phyloP scores from a whole-genome alignment of 805 yeast genomes.

The Nakazawaea sp. region DNA sequence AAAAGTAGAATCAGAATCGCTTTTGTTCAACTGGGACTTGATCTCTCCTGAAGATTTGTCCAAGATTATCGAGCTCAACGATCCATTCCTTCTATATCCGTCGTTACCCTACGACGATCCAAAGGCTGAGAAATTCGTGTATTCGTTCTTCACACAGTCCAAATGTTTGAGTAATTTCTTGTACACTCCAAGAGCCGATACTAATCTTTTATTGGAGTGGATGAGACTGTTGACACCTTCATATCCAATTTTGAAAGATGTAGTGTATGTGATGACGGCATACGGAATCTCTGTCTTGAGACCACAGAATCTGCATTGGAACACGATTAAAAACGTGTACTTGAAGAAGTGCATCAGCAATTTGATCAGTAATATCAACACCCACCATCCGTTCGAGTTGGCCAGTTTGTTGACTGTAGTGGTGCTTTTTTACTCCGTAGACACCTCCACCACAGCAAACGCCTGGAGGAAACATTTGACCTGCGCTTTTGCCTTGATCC shows the following conservation, averaged over 20 bases:
- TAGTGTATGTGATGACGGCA: constrained; percentile 7
- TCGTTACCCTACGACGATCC: constrained; percentile 9
- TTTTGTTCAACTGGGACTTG: constrained; percentile 7
- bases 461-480: constrained; percentile 11
- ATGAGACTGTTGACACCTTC: constrained; percentile 7
- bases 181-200: constrained; percentile 1
- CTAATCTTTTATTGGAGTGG: constrained; percentile 6
- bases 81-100: constrained; percentile 6
- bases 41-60: constrained; percentile 8
- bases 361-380: constrained; percentile 7
- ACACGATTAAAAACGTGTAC: constrained; percentile 6
- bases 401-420: constrained; percentile 8
- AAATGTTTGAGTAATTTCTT: constrained; percentile 10
- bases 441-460: constrained; percentile 10
- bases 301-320: constrained; percentile 9
- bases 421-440: constrained; percentile 9
- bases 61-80: constrained; percentile 9
- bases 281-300: constrained; percentile 1
- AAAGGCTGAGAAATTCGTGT: constrained; percentile 5
- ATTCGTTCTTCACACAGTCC: constrained; percentile 6
- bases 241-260: constrained; percentile 6
- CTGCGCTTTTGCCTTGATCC: constrained; percentile 10
- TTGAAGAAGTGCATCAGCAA: constrained; percentile 8
- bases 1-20: background rate
- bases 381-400: constrained; percentile 9